Percentiles rank a stretch among this genome's conserved stretches.
Conservation (phyloP, 73 alveolate species). For the Tetrahymena malaccensis region DNA sequence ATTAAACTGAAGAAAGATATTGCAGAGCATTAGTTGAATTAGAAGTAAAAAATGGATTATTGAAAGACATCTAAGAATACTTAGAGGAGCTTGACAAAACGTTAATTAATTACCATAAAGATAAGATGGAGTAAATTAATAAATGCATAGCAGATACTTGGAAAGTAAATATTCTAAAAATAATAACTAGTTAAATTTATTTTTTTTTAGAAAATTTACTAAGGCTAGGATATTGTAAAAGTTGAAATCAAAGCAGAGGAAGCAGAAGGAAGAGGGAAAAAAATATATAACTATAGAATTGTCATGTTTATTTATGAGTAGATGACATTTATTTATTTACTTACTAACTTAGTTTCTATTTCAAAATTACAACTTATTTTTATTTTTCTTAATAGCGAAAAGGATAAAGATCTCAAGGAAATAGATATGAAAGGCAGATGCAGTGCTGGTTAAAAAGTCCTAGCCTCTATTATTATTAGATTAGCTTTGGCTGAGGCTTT, state of each 20-base stretch:
- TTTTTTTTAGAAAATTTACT: slow-evolving; percentile 58
- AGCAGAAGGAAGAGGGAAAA: slow-evolving; percentile 64
- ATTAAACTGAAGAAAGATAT: background rate
- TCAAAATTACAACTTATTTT: no score
- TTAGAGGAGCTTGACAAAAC: slow-evolving; percentile 82
- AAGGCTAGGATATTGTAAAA: slow-evolving; percentile 90
- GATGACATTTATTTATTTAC: background rate
- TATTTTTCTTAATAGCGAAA: background rate
- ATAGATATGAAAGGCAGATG: slow-evolving; percentile 99
- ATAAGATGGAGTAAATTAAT: slow-evolving; percentile 92
- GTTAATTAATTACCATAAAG: slow-evolving; percentile 84
- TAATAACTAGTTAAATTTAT: background rate
- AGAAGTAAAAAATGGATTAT: slow-evolving; percentile 22
- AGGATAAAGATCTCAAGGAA: slow-evolving; percentile 48
- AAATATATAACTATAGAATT: slow-evolving; percentile 84
- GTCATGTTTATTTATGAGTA: slow-evolving; percentile 56
- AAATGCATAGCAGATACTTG: slow-evolving; percentile 79
- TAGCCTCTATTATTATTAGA: slow-evolving; percentile 95
- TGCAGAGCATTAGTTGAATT: background rate
- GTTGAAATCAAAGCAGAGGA: slow-evolving; percentile 84
- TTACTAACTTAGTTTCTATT: background rate
- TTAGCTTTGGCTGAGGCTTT: slow-evolving; percentile 99
- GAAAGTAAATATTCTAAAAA: slow-evolving; percentile 30
- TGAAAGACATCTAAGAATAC: slow-evolving; percentile 53
- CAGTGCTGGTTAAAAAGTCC: slow-evolving; percentile 97